A percentile compares a stretch with the other conserved stretches of the same genome.
Evolutionary conservation across 768 basidiomycete genomes (phyloP).

Genomic region (Leccinum boreale): DNA sequence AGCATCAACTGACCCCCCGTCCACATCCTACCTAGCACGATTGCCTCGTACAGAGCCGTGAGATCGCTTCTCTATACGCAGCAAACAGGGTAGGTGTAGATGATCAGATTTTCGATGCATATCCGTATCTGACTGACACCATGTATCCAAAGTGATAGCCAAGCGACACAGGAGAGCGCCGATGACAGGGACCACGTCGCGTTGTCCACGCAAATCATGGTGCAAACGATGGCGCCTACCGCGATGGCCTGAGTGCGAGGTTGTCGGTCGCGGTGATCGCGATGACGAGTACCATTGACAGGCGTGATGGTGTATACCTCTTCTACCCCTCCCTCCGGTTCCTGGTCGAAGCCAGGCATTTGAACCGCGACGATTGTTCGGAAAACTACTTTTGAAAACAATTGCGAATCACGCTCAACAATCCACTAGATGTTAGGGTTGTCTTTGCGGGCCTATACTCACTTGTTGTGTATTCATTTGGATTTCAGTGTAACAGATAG

Average conservation of each 20-base stretch:
- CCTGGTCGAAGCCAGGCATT: not conserved
- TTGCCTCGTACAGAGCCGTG: conserved; percentile 16
- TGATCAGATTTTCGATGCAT: not conserved
- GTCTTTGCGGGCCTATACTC: not conserved
- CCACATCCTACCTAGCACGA: conserved; percentile 2
- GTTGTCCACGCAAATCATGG: not conserved
- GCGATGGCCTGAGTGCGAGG: not conserved
- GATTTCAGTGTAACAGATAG: not conserved
- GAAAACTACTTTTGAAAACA: not conserved
- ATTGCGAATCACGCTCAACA: not conserved
- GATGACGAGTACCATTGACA: not conserved
- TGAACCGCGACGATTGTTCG: not conserved
- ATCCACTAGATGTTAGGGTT: not conserved
- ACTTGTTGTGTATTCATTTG: not conserved
- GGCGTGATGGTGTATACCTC: not conserved
- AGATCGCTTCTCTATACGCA: conserved; percentile 12
- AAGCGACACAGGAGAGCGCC: not conserved
- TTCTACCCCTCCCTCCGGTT: not conserved
- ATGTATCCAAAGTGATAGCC: not conserved
- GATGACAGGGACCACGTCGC: not conserved
- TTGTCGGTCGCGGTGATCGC: not conserved
- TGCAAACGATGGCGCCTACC: not conserved
- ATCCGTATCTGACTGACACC: conserved; percentile 25
- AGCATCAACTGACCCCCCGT: not conserved
- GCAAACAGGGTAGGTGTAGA: not conserved